Conservation (phyloP, 495 filamentous ascomycete genomes). For the Penicillium manginii region DNA sequence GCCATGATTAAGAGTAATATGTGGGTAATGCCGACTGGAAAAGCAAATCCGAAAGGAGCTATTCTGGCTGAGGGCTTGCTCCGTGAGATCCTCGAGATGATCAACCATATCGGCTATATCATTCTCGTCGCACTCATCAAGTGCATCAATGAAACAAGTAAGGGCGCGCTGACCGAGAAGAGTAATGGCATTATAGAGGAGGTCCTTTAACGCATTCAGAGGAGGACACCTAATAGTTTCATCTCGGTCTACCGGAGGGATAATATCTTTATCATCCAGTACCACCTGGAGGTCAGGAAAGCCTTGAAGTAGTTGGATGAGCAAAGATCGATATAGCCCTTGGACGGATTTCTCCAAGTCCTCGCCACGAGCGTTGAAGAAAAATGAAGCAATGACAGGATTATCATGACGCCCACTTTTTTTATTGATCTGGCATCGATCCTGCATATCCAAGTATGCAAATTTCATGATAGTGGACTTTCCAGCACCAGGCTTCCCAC, state of each 20-base stretch:
- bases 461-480: constrained; percentile 61
- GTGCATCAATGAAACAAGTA: constrained; percentile 44
- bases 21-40: constrained; percentile 56
- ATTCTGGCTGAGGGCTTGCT: constrained; percentile 17
- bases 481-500: constrained; percentile 58
- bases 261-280: constrained; percentile 24
- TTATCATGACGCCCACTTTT: neutral
- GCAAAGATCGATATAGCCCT: constrained; percentile 61
- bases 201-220: constrained; percentile 24
- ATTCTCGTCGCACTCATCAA: constrained; percentile 45
- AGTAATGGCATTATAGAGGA: constrained; percentile 23
- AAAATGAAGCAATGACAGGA: constrained; percentile 45
- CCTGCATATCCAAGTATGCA: constrained; percentile 28
- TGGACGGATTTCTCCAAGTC: constrained; percentile 51
- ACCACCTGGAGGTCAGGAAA: constrained; percentile 30
- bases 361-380: constrained; percentile 55
- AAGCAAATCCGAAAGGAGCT: constrained; percentile 41
- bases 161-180: constrained; percentile 27
- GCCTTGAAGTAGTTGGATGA: constrained; percentile 36
- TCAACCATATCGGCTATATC: constrained; percentile 41
- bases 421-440: neutral
- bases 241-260: constrained; percentile 3
- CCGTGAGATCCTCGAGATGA: constrained; percentile 40
- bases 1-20: constrained; percentile 42
- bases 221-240: neutral